Base-by-base conservation (phyloP, 2,329 filamentous ascomycete species). In the Xylaria multiplex region DNA sequence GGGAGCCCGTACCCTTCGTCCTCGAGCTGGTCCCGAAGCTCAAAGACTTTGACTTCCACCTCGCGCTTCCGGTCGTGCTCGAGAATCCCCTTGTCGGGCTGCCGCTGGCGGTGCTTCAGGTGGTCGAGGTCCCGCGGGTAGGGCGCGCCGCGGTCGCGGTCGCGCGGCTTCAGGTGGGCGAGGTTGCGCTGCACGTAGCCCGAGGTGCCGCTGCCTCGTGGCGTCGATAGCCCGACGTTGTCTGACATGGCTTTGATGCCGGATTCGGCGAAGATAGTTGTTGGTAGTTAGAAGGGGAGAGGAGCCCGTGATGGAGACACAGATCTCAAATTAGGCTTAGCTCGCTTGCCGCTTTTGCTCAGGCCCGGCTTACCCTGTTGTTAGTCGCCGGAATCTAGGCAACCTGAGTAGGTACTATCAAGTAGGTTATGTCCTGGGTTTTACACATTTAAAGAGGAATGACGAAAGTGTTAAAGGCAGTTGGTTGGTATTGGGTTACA, bases 141-240 rank as follows among this genome's bases (percentile, higher is more conserved):
- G 0, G 93, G 94, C 19, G 90, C 89, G 65, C 84, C 86, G 73
- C 88, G 87, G 81, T 97, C 93, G 74, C 88, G 87, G 81, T 97
- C 93, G 81, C 95, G 93, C 35, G 92, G 93, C 77, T 87, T 89
- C 73, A 97, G 89, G 77, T 95, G 90, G 19, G 96, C 96, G 42
- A 93, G 88, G 82, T 98, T 99, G 79, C 93, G 93, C 81, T 98
- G 95, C 63, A 99, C 95, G 79, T 98, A 98, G 77, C 96, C 96
- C 0, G 95, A 98, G 64, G 96, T 99, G 54, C 96, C 96, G 77
- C 92, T 97, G 72, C 96, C 96, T 75, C 96, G 91, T 2, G 96
- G 96, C 4, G 96, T 99, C 64, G 91, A 90, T 74, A 99, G 93
- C 64, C 96, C 96, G 76, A 99, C 96, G 82, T 99, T 99, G 71